Evolutionary conservation across 371 early-diverging fungal genomes (phyloP).

Genomic region (Actinomucor elegans): DNA sequence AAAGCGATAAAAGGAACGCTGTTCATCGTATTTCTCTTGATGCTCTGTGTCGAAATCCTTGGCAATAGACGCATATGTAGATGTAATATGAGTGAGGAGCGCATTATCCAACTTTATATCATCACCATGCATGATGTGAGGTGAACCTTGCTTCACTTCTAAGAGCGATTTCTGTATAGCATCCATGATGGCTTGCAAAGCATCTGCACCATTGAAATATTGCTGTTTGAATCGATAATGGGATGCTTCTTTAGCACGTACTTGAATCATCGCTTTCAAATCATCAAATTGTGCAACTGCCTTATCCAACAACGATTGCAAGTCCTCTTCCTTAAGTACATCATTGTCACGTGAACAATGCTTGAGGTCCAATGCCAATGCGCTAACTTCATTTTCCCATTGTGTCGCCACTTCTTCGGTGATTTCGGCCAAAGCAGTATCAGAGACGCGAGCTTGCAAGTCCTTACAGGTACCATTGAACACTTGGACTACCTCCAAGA

Average conservation of each 20-base stretch:
- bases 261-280: conserved; percentile 5
- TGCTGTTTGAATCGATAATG: conserved; percentile 12
- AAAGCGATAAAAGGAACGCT: conserved; percentile 19
- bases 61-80: too few species aligned
- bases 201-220: conserved; percentile 2
- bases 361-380: too few species aligned
- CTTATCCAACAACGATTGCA: not conserved
- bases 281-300: conserved; percentile 2
- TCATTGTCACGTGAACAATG: too few species aligned
- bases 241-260: conserved; percentile 8
- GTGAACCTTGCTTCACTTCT: not conserved
- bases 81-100: too few species aligned
- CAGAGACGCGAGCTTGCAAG: not conserved
- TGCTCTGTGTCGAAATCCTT: not conserved
- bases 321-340: conserved; percentile 1
- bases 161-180: not conserved
- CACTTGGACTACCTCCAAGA: not conserved
- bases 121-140: not conserved
- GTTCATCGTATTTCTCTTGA: conserved; percentile 20
- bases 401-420: conserved; percentile 16
- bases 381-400: conserved; percentile 24
- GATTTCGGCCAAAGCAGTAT: not conserved
- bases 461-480: conserved; percentile 1
- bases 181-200: not conserved
- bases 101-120: not conserved